Percentiles rank a stretch among this genome's conserved stretches.
Conservation (phyloP, 805 yeast species). For the Cephaloascus albidus region DNA sequence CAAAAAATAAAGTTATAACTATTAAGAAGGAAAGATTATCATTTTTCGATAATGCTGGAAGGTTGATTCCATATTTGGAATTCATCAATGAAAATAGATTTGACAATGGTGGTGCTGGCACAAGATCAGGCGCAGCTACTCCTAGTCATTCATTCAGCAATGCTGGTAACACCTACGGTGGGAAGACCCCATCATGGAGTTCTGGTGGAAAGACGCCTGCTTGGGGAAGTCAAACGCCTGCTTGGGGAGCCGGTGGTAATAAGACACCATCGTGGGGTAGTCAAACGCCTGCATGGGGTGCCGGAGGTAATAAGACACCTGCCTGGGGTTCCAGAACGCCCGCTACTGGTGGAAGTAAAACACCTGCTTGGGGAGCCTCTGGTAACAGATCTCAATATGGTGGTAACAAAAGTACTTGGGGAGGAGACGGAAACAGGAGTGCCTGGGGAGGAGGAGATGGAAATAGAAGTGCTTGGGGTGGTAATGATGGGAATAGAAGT, state of each 20-base stretch:
- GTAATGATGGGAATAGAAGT: conserved; percentile 13
- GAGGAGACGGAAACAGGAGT: conserved; percentile 23
- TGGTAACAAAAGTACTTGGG: conserved; percentile 21
- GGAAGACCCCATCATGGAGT: conserved; percentile 19
- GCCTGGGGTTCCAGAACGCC: conserved; percentile 19
- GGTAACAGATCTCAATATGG: conserved; percentile 33
- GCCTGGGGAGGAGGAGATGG: conserved; percentile 15
- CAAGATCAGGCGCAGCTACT: conserved; percentile 15
- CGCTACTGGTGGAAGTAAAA: conserved; percentile 10
- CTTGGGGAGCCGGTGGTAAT: conserved; percentile 29
- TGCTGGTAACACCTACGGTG: conserved; percentile 8
- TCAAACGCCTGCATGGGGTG: conserved; percentile 22
- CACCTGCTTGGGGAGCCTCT: conserved; percentile 30
- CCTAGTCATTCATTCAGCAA: conserved; percentile 9
- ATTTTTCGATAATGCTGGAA: conserved; percentile 58
- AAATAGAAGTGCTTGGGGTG: conserved; percentile 21
- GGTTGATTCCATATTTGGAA: conserved; percentile 68
- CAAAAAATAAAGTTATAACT: conserved; percentile 81
- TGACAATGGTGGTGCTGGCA: conserved; percentile 8
- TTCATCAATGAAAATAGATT: conserved; percentile 43
- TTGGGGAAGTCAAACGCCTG: conserved; percentile 38
- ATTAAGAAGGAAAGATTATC: conserved; percentile 73
- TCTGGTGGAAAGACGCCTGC: conserved; percentile 43
- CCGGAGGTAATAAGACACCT: conserved; percentile 30
- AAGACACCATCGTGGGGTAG: conserved; percentile 18